Evolutionary conservation across 345 rosid genomes (phyloP).

Genomic region (Populus tremula): DNA sequence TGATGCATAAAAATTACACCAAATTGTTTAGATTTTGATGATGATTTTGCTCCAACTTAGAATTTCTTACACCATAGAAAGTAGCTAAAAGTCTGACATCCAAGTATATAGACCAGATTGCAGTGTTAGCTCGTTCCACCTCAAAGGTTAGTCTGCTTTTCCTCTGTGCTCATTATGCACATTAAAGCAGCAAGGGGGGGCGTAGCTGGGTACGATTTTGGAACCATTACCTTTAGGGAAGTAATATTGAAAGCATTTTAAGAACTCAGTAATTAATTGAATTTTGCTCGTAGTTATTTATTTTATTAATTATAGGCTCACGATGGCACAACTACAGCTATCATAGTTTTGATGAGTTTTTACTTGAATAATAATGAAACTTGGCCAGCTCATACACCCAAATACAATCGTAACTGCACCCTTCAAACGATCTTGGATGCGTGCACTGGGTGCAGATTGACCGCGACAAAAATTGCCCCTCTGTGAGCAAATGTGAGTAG

Average conservation of each 20-base stretch:
- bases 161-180: constrained; percentile 54
- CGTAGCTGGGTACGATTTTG: constrained; percentile 61
- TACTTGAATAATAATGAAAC: background rate
- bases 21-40: background rate
- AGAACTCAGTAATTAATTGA: background rate
- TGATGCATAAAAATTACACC: no score
- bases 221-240: constrained; percentile 45
- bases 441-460: background rate
- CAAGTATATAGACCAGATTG: constrained; percentile 47
- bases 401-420: background rate
- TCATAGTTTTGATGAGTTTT: background rate
- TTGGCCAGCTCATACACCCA: background rate
- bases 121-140: constrained; percentile 44
- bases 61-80: constrained; percentile 44
- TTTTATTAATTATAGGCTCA: background rate
- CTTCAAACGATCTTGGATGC: background rate
- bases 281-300: background rate
- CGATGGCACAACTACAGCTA: background rate
- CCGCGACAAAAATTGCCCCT: background rate
- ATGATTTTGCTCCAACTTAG: background rate
- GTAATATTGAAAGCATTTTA: background rate
- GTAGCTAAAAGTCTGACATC: constrained; percentile 42
- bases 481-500: background rate
- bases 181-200: constrained; percentile 61
- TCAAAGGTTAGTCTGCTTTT: constrained; percentile 44